Conservation (phyloP, 345 rosid genomes). For the Gossypium stocksii region DNA sequence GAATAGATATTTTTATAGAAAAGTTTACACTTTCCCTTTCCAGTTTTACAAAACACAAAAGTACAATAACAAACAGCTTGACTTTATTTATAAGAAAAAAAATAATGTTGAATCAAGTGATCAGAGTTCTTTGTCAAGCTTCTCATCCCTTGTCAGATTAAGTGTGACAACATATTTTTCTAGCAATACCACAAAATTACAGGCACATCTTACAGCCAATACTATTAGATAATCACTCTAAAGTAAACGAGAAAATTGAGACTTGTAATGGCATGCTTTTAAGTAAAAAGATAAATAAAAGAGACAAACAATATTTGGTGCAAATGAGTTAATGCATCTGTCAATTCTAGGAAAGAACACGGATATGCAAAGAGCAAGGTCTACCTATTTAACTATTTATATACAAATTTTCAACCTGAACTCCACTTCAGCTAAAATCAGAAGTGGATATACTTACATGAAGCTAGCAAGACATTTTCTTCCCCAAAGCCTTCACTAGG, state of each 20-base stretch:
- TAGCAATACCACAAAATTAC: neutral
- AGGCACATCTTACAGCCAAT: neutral
- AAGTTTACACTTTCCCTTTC: neutral
- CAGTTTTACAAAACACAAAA: neutral
- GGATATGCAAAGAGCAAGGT: neutral
- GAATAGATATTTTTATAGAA: neutral
- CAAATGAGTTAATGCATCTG: neutral
- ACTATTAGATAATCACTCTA: neutral
- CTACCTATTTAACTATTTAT: neutral
- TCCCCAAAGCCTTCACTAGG: slow-evolving; percentile 72
- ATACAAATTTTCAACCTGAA: neutral
- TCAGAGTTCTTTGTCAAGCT: slow-evolving; percentile 2
- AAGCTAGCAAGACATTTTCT: slow-evolving; percentile 80
- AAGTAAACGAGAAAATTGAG: neutral
- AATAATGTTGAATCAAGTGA: neutral
- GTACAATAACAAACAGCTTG: neutral
- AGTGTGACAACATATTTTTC: neutral
- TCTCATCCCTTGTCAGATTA: neutral
- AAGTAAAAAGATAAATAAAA: neutral
- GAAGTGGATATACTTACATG: slow-evolving; percentile 48
- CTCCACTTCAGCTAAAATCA: neutral
- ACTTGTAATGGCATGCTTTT: neutral
- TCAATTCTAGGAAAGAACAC: neutral
- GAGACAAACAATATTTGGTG: neutral
- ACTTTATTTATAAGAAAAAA: neutral